A percentile compares a stretch with the other conserved stretches of the same genome.
These are phyloP conservation scores for Globisporangium sylvaticum DNA, from an alignment of 352 stramenopile genomes.

Conservation along the genomic window DNA sequence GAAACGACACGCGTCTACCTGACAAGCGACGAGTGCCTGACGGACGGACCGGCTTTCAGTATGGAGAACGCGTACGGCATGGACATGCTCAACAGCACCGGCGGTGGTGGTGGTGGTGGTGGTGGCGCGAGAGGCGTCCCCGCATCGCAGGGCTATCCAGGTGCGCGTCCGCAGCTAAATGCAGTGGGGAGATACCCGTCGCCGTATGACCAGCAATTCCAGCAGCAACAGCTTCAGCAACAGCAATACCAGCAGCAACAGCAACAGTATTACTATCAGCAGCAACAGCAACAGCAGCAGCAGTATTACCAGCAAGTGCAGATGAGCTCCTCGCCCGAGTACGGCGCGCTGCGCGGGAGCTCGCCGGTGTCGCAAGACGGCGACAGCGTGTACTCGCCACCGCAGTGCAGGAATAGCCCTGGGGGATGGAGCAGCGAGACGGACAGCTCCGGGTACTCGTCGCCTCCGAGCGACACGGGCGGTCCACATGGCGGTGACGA, in stretches of 20 bases:
- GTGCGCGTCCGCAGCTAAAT: background rate
- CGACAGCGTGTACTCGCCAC: background rate
- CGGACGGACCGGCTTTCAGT: no score
- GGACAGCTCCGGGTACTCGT: conserved; percentile 29
- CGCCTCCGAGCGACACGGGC: conserved; percentile 26
- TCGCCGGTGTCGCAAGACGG: background rate
- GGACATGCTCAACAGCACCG: conserved; percentile 1
- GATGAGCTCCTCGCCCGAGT: conserved; percentile 4
- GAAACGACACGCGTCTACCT: no score
- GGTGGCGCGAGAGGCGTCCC: background rate
- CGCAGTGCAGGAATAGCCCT: conserved; percentile 9
- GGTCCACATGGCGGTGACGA: conserved; percentile 21
- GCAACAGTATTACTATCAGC: background rate
- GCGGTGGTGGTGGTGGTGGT: background rate
- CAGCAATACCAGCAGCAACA: conserved; percentile 4
- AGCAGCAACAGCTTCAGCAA: conserved; percentile 1
- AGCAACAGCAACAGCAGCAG: conserved; percentile 9
- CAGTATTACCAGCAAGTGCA: conserved; percentile 2
- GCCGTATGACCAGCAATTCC: conserved; percentile 2
- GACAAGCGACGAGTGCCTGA: no score
- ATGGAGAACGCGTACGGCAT: conserved; percentile 7
- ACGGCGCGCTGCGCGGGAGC: background rate
- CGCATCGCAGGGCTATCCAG: background rate
- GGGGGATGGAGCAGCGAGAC: conserved; percentile 25
- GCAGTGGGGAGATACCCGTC: background rate